Conservation (phyloP, 331 rosid species). For the Cydonia oblonga region DNA sequence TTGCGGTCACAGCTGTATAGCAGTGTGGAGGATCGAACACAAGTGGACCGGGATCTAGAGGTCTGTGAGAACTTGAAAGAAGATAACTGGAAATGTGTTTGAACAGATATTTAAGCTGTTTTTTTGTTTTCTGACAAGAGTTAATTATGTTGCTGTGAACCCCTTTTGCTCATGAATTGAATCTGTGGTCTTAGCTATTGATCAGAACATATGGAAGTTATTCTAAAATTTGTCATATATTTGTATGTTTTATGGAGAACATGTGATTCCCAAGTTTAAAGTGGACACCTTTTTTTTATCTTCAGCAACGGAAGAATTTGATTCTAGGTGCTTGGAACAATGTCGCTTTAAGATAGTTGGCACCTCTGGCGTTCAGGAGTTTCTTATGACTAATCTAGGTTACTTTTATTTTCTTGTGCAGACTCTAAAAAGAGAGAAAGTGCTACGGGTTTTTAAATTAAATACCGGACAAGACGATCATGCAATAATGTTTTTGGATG, state of each 20-base stretch:
- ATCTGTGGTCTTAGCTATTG: neutral
- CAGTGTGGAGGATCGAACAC: constrained; percentile 77
- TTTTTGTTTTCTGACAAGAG: neutral
- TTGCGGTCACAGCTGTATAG: constrained; percentile 87
- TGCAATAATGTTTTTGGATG: constrained; percentile 74
- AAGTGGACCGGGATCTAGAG: constrained; percentile 88
- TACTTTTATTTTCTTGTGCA: constrained; percentile 30
- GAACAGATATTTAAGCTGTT: neutral
- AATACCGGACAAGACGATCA: constrained; percentile 93
- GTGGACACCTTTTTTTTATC: too few species aligned
- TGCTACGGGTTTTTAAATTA: constrained; percentile 66
- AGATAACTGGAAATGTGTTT: neutral
- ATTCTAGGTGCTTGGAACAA: neutral
- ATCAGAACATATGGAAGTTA: neutral
- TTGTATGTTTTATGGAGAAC: too few species aligned
- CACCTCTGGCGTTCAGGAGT: neutral
- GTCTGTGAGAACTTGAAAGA: constrained; percentile 15
- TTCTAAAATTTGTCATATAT: neutral
- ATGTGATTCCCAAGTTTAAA: too few species aligned
- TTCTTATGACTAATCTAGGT: constrained; percentile 1
- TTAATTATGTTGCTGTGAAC: neutral
- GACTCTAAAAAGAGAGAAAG: constrained; percentile 74
- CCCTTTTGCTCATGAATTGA: neutral
- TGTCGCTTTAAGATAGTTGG: neutral
- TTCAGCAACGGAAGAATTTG: neutral